Evolutionary conservation across 2,329 filamentous ascomycete genomes (phyloP).

Genomic region (Colletotrichum camelliae): DNA sequence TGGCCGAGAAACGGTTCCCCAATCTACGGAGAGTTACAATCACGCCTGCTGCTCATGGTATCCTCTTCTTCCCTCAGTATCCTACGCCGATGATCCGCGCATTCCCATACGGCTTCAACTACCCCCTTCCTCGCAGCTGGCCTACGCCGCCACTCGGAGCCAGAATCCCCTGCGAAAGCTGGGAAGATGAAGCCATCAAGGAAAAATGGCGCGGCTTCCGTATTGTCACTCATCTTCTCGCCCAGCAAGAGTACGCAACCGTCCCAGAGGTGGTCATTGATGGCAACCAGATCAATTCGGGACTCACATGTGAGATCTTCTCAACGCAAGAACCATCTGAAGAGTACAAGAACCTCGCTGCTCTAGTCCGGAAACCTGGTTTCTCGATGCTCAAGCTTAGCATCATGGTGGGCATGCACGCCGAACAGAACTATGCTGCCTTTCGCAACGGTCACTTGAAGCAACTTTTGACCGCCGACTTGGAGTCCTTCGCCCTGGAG

Average conservation of each 20-base stretch:
- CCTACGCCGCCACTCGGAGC: neutral
- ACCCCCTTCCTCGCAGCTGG: constrained; percentile 40
- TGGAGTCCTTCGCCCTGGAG: constrained; percentile 29
- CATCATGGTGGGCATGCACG: constrained; percentile 20
- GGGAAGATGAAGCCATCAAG: constrained; percentile 20
- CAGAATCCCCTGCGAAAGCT: neutral
- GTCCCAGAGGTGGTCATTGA: constrained; percentile 41
- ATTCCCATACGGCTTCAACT: constrained; percentile 43
- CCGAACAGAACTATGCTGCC: neutral
- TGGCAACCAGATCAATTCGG: constrained; percentile 29
- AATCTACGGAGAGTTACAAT: constrained; percentile 39
- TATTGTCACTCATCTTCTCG: constrained; percentile 30
- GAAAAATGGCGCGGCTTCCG: constrained; percentile 36
- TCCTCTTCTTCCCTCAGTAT: constrained; percentile 38
- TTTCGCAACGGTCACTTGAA: constrained; percentile 24
- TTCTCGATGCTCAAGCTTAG: constrained; percentile 32
- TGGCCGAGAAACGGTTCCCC: constrained; percentile 34
- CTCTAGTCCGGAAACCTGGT: constrained; percentile 26
- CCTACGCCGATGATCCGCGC: constrained; percentile 47
- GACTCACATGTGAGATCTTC: constrained; percentile 37
- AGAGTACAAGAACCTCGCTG: constrained; percentile 29
- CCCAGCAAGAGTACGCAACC: constrained; percentile 7
- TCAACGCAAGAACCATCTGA: constrained; percentile 22
- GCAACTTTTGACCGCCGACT: constrained; percentile 20
- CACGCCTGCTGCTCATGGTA: constrained; percentile 43